phyloP scores from a whole-genome alignment of 1,139 yeast species.

The Candida tetrigidarum region DNA sequence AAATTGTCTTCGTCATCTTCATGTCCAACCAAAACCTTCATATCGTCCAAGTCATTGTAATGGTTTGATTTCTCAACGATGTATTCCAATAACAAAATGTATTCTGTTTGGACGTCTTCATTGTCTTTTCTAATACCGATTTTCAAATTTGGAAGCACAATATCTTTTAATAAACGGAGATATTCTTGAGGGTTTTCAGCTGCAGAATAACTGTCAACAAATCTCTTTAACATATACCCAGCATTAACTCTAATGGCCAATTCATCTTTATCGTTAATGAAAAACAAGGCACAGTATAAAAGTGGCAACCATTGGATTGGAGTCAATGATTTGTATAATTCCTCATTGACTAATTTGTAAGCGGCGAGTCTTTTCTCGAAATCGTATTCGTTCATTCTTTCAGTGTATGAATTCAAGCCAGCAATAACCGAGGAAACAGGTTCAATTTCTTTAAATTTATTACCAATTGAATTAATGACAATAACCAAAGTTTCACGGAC shows the following conservation, averaged over 20 bases:
- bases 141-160: slow-evolving; percentile 68
- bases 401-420: slow-evolving; percentile 74
- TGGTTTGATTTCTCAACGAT: slow-evolving; percentile 56
- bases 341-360: slow-evolving; percentile 67
- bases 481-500: slow-evolving; percentile 64
- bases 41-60: slow-evolving; percentile 61
- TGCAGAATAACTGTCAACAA: slow-evolving; percentile 59
- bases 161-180: slow-evolving; percentile 51
- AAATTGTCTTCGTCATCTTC: slow-evolving; percentile 88
- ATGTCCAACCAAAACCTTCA: slow-evolving; percentile 56
- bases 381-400: slow-evolving; percentile 75
- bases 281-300: slow-evolving; percentile 67
- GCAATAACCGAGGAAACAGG: slow-evolving; percentile 55
- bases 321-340: slow-evolving; percentile 43
- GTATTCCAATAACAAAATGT: slow-evolving; percentile 66
- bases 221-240: slow-evolving; percentile 63
- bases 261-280: slow-evolving; percentile 79
- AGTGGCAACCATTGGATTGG: slow-evolving; percentile 82
- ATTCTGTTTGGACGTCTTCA: slow-evolving; percentile 74
- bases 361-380: slow-evolving; percentile 76
- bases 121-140: slow-evolving; percentile 65
- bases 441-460: slow-evolving; percentile 46
- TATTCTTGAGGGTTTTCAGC: slow-evolving; percentile 36
- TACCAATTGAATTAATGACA: slow-evolving; percentile 65
- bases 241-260: slow-evolving; percentile 83